Base-by-base conservation (phyloP, 2,329 filamentous ascomycete genomes). In the Trichoderma polysporum region DNA sequence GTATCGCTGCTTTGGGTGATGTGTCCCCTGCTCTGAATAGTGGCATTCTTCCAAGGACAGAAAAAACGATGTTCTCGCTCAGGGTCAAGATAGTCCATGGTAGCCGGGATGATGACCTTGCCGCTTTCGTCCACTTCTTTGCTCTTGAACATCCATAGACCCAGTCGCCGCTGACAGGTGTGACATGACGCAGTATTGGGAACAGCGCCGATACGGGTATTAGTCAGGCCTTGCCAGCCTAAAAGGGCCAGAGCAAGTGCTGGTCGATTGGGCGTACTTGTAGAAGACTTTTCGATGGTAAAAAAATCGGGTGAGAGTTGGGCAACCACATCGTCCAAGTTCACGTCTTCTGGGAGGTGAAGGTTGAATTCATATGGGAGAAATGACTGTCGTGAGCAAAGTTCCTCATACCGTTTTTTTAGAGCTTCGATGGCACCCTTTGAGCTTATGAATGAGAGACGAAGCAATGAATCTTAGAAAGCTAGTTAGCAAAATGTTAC, bases 121-220 rank as follows among this genome's bases (percentile, higher is more conserved):
- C 83, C 83, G 17, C 80, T 78, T 1, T 81, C 80, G 67, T 87
- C 84, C 33, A 90, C 85, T 72, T 87, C 86, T 77, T 90, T 93
- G 76, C 89, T 90, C 74, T 89, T 91, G 77, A 97, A 98, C 82
- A 99, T 90, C 95, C 95, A 99, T 2, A 99, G 83, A 0, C 95
- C 95, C 0, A 98, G 83, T 1, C 94, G 88, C 68, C 95, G 89
- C 74, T 97, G 91, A 76, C 95, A 99, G 22, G 92, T 91, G 67
- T 90, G 86, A 77, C 95, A 99, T 4, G 88, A 89, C 6, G 91
- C 89, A 17, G 94, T 86, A 68, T 92, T 91, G 47, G 90, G 88
- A 25, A 90, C 86, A 1, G 87, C 78, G 75, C 89, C 77, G 73
- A 88, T 79, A 75, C 83, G 79, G 13, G 79, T 70, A 71, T 86